Percentiles rank a stretch among this genome's conserved stretches.
phyloP scores from a whole-genome alignment of 2,329 filamentous ascomycete species.

The Acrodontium crateriforme region DNA sequence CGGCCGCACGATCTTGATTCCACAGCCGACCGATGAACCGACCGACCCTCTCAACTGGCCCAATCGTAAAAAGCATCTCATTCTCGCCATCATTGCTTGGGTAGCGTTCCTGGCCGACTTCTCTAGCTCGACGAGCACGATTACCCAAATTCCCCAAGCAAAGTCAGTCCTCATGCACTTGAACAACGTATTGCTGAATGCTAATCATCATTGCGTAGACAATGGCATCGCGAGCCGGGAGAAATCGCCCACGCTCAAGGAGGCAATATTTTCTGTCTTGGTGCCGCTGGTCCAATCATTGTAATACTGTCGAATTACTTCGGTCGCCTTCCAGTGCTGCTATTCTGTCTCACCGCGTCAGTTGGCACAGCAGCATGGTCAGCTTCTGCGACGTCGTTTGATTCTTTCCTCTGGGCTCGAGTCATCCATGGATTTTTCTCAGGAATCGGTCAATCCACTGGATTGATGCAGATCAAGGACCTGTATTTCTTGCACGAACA shows the following conservation, averaged over 20 bases:
- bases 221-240: slow-evolving; percentile 26
- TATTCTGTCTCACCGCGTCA: slow-evolving; percentile 28
- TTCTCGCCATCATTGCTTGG: slow-evolving; percentile 28
- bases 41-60: slow-evolving; percentile 15
- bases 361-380: slow-evolving; percentile 27
- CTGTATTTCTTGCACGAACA: slow-evolving; percentile 48
- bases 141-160: slow-evolving; percentile 26
- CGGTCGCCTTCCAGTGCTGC: slow-evolving; percentile 31
- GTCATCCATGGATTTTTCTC: slow-evolving; percentile 34
- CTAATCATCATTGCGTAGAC: slow-evolving; percentile 12
- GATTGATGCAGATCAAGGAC: slow-evolving; percentile 38
- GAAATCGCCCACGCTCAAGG: slow-evolving; percentile 27
- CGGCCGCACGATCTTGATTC: slow-evolving; percentile 10
- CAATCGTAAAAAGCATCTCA: slow-evolving; percentile 24
- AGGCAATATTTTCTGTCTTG: slow-evolving; percentile 32
- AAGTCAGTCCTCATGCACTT: not conserved
- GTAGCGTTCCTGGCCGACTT: slow-evolving; percentile 32
- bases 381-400: slow-evolving; percentile 23
- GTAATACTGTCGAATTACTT: slow-evolving; percentile 30
- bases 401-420: slow-evolving; percentile 28
- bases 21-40: slow-evolving; percentile 9
- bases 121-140: slow-evolving; percentile 27
- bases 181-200: not conserved
- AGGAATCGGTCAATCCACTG: slow-evolving; percentile 28
- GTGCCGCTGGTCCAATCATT: slow-evolving; percentile 27